Base-by-base conservation (phyloP, 257 asterid species). In the Solanum lycopersicoides region DNA sequence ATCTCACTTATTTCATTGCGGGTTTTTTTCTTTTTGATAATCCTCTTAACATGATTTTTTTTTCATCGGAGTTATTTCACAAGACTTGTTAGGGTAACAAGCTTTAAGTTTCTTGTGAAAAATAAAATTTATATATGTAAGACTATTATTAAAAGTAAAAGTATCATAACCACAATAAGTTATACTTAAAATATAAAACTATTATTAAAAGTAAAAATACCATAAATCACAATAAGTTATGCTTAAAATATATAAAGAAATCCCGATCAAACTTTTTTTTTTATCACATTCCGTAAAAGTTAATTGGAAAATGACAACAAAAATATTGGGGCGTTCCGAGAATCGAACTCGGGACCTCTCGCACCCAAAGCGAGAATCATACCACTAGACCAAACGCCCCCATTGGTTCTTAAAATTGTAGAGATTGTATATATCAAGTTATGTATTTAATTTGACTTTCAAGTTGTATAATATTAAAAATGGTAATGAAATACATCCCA, bases 321-420 rank as follows among this genome's bases (percentile, higher is more conserved):
- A 18, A 18, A 56, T 56, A 9, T 44, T 56, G 97, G 98, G 96
- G 94, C 96, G 92, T 93, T 94, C 94, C 95, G 93, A 92, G 96
- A 92, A 92, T 94, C 88, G 95, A 93, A 93, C 94, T 92, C 92
- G 92, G 91, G 98, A 92, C 98, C 95, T 93, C 95, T 91, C 93
- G 95, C 95, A 92, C 97, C 98, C 95, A 87, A 90, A 96, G 95
- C 93, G 93, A 92, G 96, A 94, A 93, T 93, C 97, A 93, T 95
- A 91, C 95, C 98, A 92, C 95, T 94, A 94, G 95, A 94, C 98
- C 98, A 94, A 95, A 92, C 94, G 93, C 95, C 95, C 98, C 2
- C 25, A 3, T 32, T 16, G 1, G n/a, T 10, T 16, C 7, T 23
- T 20, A 0, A 0, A 0, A 18, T 3, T 1, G 65, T 56, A 56